These are phyloP conservation scores for Phytophthora kernoviae DNA, from an alignment of 352 stramenopile genomes.

Conservation along the genomic window DNA sequence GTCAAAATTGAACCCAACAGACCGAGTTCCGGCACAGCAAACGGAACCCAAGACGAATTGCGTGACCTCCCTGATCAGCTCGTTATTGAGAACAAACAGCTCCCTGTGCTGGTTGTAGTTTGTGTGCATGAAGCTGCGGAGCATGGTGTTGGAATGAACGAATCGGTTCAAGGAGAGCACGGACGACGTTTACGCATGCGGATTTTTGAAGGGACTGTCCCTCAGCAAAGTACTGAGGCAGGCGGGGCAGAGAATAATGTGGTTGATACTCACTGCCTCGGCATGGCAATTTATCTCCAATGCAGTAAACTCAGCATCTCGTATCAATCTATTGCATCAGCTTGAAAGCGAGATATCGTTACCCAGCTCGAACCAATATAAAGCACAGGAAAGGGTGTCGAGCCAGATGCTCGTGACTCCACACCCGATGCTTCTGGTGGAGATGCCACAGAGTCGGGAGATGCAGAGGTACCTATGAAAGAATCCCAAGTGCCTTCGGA, in stretches of 20 bases:
- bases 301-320: neutral
- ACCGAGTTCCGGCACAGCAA: neutral
- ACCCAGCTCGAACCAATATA: too few species aligned
- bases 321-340: too few species aligned
- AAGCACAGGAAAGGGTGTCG: too few species aligned
- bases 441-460: too few species aligned
- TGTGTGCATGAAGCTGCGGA: constrained; percentile 2
- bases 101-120: constrained; percentile 19
- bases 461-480: too few species aligned
- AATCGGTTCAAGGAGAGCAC: constrained; percentile 31
- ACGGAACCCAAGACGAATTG: constrained; percentile 4
- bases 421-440: neutral
- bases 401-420: too few species aligned
- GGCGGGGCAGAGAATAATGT: neutral
- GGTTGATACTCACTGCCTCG: neutral
- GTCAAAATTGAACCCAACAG: constrained; percentile 1
- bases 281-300: constrained; percentile 33
- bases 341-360: too few species aligned
- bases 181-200: constrained; percentile 37
- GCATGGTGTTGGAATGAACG: neutral
- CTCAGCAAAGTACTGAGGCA: neutral
- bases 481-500: constrained; percentile 7
- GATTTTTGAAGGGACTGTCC: constrained; percentile 42
- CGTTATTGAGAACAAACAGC: constrained; percentile 18
- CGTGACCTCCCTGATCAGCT: constrained; percentile 16